These are phyloP conservation scores for Arachnomyces sp. DNA, from an alignment of 2,329 filamentous ascomycete genomes.

Conservation along the genomic window DNA sequence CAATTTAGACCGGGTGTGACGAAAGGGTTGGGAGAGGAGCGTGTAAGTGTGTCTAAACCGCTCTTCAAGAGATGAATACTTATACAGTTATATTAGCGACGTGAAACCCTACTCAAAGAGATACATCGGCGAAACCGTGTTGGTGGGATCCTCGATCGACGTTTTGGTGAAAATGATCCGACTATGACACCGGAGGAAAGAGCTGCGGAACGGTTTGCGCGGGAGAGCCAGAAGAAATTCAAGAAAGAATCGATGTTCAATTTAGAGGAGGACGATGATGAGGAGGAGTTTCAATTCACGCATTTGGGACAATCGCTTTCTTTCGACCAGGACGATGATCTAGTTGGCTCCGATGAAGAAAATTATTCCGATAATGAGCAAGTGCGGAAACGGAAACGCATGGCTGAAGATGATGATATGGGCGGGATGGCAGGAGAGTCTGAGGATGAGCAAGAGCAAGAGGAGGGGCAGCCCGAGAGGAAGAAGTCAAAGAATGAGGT, in stretches of 20 bases:
- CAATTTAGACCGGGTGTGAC: conserved; percentile 72
- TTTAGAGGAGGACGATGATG: conserved; percentile 71
- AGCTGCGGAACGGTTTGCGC: conserved; percentile 81
- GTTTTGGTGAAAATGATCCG: conserved; percentile 92
- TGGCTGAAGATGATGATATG: conserved; percentile 35
- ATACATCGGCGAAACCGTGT: conserved; percentile 85
- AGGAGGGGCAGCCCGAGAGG: conserved; percentile 58
- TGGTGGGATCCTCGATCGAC: conserved; percentile 82
- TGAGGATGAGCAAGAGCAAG: conserved; percentile 43
- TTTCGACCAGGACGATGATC: conserved; percentile 64
- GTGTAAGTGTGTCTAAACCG: conserved; percentile 41
- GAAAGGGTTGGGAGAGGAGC: conserved; percentile 79
- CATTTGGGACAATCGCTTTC: conserved; percentile 71
- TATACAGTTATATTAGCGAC: conserved; percentile 44
- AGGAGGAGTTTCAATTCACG: conserved; percentile 62
- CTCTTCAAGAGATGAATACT: conserved; percentile 1
- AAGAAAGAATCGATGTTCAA: conserved; percentile 79
- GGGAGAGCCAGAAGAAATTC: conserved; percentile 72
- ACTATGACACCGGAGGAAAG: conserved; percentile 89
- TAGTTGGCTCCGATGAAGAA: conserved; percentile 46
- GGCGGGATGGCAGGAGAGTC: conserved; percentile 19
- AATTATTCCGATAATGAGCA: conserved; percentile 44
- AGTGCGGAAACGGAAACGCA: conserved; percentile 48
- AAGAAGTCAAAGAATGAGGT: conserved; percentile 96
- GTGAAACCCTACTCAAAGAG: conserved; percentile 77